A percentile compares a stretch with the other conserved stretches of the same genome.
phyloP scores from a whole-genome alignment of 192 early-diverging fungal genomes.

The Phycomyces blakesleeanus region DNA sequence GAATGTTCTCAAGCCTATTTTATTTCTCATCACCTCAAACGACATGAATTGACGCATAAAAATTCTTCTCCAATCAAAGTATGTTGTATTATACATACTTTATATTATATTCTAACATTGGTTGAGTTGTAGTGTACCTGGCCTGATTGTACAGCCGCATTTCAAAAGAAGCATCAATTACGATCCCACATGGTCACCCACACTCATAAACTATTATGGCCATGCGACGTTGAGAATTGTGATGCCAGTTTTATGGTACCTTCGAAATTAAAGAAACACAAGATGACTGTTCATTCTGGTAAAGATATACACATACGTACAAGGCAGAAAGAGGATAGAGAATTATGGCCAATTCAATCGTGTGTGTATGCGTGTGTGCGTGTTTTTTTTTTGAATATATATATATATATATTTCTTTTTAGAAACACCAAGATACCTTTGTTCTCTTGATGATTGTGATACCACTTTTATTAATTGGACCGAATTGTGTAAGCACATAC shows the following conservation, averaged over 20 bases:
- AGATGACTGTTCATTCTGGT: conserved; percentile 28
- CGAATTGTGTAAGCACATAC: conserved; percentile 4
- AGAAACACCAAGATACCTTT: conserved; percentile 36
- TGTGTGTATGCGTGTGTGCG: too few relatives aligned
- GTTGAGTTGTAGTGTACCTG: conserved; percentile 31
- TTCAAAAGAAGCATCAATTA: conserved; percentile 36
- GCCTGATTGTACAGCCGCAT: conserved; percentile 35
- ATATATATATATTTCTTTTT: conserved; percentile 1
- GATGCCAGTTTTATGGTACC: conserved; percentile 35
- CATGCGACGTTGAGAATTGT: conserved; percentile 35
- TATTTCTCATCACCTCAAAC: conserved; percentile 32
- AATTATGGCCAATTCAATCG: too few relatives aligned
- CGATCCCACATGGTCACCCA: conserved; percentile 40
- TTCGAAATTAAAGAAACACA: conserved; percentile 37
- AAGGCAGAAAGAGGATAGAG: too few relatives aligned
- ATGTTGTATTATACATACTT: neutral
- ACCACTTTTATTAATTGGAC: conserved; percentile 35
- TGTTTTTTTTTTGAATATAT: too few relatives aligned
- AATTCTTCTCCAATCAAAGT: conserved; percentile 3
- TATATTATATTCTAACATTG: conserved; percentile 1
- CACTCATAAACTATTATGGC: conserved; percentile 36
- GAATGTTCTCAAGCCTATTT: conserved; percentile 33
- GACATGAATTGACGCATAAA: conserved; percentile 33
- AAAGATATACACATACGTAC: too few relatives aligned
- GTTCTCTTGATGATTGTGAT: conserved; percentile 33